phyloP scores from a whole-genome alignment of 768 basidiomycete species.

The Phallus indusiatus region DNA sequence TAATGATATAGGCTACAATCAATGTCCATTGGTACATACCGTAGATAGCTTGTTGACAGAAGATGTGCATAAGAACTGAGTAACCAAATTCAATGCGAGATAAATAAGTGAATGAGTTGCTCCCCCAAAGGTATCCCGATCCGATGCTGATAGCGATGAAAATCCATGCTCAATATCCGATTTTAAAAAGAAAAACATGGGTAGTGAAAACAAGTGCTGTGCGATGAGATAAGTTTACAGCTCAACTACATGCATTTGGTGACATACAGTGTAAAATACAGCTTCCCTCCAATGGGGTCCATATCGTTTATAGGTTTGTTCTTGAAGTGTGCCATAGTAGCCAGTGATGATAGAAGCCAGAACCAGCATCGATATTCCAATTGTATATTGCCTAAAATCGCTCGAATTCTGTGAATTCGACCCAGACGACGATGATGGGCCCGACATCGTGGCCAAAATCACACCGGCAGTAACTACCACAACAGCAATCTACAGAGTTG shows the following conservation, averaged over 20 bases:
- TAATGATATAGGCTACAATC: neutral
- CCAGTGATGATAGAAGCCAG: slow-evolving; percentile 59
- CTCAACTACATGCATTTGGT: neutral
- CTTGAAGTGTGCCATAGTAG: slow-evolving; percentile 64
- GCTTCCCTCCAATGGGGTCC: slow-evolving; percentile 79
- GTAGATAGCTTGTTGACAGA: slow-evolving; percentile 78
- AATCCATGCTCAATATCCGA: slow-evolving; percentile 49
- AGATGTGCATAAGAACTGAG: slow-evolving; percentile 74
- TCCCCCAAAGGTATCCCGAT: slow-evolving; percentile 19
- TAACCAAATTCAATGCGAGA: slow-evolving; percentile 52
- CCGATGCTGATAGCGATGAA: slow-evolving; percentile 32
- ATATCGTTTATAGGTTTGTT: slow-evolving; percentile 61
- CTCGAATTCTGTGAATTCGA: slow-evolving; percentile 14
- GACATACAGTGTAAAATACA: slow-evolving; percentile 69
- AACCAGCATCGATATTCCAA: slow-evolving; percentile 63
- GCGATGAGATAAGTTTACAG: neutral
- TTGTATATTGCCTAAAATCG: slow-evolving; percentile 39
- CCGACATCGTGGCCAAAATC: slow-evolving; percentile 60
- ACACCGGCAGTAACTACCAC: slow-evolving; percentile 61
- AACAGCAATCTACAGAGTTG: slow-evolving; percentile 44
- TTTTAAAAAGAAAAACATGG: slow-evolving; percentile 56
- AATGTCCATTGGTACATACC: slow-evolving; percentile 31
- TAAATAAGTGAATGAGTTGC: slow-evolving; percentile 42
- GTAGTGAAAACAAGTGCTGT: slow-evolving; percentile 75
- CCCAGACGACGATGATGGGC: slow-evolving; percentile 27